phyloP scores from a whole-genome alignment of 768 basidiomycete species.

The Termitomyces sp. region DNA sequence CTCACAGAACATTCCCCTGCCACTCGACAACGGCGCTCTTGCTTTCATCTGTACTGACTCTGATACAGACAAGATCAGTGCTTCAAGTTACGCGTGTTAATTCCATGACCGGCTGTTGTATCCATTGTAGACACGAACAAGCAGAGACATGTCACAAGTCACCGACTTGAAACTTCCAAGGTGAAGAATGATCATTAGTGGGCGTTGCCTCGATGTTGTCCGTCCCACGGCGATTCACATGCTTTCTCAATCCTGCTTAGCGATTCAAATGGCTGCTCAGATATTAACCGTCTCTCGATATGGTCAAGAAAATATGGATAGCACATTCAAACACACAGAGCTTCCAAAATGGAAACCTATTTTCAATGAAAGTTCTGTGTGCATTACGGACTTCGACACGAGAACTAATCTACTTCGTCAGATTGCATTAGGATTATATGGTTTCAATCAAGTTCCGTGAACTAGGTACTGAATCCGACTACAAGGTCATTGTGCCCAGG shows the following conservation, averaged over 20 bases:
- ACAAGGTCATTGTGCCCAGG: too few species aligned
- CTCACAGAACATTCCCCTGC: constrained; percentile 17
- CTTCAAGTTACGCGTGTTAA: not conserved
- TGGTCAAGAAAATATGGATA: too few species aligned
- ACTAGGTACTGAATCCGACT: not conserved
- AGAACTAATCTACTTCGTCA: too few species aligned
- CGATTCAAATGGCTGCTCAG: not conserved
- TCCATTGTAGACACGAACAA: not conserved
- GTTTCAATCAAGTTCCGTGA: too few species aligned
- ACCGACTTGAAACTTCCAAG: not conserved
- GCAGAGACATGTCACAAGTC: not conserved
- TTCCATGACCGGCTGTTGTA: not conserved
- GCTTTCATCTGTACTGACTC: constrained; percentile 14
- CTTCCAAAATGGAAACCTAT: too few species aligned
- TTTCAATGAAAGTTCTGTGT: too few species aligned
- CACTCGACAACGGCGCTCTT: constrained; percentile 8
- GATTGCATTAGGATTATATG: too few species aligned
- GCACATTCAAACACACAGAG: too few species aligned
- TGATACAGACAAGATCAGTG: constrained; percentile 14
- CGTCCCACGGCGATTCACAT: not conserved
- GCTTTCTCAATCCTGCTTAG: not conserved
- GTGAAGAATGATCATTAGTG: not conserved
- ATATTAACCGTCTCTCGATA: not conserved
- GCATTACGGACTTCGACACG: too few species aligned
- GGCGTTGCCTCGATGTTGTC: not conserved